Evolutionary conservation across 306 rosid species (phyloP).

Genomic region (Ammopiptanthus mongolicus): DNA sequence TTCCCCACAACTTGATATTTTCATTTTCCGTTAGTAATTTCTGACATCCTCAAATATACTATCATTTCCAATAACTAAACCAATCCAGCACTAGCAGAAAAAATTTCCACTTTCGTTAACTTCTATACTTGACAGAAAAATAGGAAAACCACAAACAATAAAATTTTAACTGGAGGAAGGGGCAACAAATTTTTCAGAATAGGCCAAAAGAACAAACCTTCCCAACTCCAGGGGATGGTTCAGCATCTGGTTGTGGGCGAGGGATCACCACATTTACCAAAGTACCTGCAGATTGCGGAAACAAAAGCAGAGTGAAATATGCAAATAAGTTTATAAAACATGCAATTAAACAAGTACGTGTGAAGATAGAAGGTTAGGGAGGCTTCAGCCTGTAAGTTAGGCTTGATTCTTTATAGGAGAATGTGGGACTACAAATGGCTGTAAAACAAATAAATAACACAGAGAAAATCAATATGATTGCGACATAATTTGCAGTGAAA

Average conservation of each 20-base stretch:
- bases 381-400: slow-evolving; percentile 77
- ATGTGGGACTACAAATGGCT: slow-evolving; percentile 71
- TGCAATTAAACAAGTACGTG: slow-evolving; percentile 11
- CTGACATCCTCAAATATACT: background rate
- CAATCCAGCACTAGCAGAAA: background rate
- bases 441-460: slow-evolving; percentile 64
- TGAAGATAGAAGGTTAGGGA: slow-evolving; percentile 51
- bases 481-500: background rate
- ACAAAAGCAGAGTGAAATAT: slow-evolving; percentile 11
- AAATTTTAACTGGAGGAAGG: background rate
- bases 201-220: slow-evolving; percentile 44
- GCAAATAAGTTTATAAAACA: background rate
- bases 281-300: slow-evolving; percentile 56
- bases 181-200: background rate
- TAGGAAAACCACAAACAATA: background rate
- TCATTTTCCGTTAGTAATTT: background rate
- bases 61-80: background rate
- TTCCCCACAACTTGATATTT: background rate
- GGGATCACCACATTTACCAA: slow-evolving; percentile 78
- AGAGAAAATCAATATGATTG: slow-evolving; percentile 37
- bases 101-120: background rate
- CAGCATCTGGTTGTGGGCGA: slow-evolving; percentile 65
- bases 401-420: slow-evolving; percentile 79
- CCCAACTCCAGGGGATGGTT: slow-evolving; percentile 70
- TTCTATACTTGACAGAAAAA: background rate